phyloP scores from a whole-genome alignment of 805 yeast genomes.

The Tetrapisispora nanseiensis region DNA sequence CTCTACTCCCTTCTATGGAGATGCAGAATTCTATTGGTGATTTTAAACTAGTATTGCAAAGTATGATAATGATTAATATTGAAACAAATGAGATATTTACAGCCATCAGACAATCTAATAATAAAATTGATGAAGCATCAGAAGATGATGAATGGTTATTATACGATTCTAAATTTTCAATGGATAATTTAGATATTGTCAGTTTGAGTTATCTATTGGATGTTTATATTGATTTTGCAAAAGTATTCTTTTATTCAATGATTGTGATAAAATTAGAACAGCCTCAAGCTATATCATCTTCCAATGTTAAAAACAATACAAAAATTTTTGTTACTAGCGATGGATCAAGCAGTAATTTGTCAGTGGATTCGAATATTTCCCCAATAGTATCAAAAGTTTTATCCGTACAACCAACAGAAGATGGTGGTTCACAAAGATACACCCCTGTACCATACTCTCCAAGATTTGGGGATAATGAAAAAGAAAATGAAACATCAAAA shows the following conservation, averaged over 20 bases:
- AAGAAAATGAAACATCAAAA: not conserved
- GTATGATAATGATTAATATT: conserved; percentile 22
- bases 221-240: conserved; percentile 7
- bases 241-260: conserved; percentile 18
- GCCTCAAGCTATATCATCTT: not conserved
- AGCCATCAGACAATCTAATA: conserved; percentile 26
- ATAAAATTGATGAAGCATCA: conserved; percentile 22
- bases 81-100: conserved; percentile 21
- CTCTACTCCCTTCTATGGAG: conserved; percentile 27
- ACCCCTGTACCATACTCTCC: conserved; percentile 12
- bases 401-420: not conserved
- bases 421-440: conserved; percentile 5
- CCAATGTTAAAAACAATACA: not conserved
- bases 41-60: conserved; percentile 27
- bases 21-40: conserved; percentile 24
- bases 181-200: conserved; percentile 26
- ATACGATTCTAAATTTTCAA: conserved; percentile 31
- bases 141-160: conserved; percentile 34
- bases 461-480: not conserved
- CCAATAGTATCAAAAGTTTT: not conserved
- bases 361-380: not conserved
- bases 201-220: conserved; percentile 12
- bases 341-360: conserved; percentile 3
- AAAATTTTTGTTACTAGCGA: not conserved
- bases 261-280: conserved; percentile 6